Evolutionary conservation across 345 rosid genomes (phyloP).

Genomic region (Salix brachista): DNA sequence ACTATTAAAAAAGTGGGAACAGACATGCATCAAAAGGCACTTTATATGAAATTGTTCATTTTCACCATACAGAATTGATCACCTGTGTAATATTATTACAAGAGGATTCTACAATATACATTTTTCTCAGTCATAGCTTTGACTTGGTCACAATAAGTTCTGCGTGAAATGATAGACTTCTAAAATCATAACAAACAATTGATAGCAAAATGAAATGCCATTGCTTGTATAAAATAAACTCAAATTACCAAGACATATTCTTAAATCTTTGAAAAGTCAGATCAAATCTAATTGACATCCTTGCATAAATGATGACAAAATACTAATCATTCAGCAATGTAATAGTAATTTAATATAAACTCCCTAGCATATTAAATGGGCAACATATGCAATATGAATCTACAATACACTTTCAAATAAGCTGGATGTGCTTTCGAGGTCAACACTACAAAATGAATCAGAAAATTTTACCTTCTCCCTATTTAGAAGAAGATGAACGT

Average conservation of each 20-base stretch:
- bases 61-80: background rate
- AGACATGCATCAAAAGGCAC: background rate
- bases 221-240: background rate
- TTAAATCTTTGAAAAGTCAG: background rate
- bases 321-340: background rate
- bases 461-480: background rate
- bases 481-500: background rate
- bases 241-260: background rate
- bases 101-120: background rate
- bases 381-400: background rate
- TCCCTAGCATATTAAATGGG: background rate
- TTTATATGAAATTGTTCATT: background rate
- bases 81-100: background rate
- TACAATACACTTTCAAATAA: background rate
- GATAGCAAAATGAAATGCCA: background rate
- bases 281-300: background rate
- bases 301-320: background rate
- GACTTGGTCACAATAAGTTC: background rate
- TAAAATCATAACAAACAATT: background rate
- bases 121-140: background rate
- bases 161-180: background rate
- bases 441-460: background rate
- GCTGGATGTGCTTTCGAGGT: background rate
- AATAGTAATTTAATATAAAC: background rate
- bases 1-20: background rate